Conservation (phyloP, 192 early-diverging fungal species). For the Podila epicladia region DNA sequence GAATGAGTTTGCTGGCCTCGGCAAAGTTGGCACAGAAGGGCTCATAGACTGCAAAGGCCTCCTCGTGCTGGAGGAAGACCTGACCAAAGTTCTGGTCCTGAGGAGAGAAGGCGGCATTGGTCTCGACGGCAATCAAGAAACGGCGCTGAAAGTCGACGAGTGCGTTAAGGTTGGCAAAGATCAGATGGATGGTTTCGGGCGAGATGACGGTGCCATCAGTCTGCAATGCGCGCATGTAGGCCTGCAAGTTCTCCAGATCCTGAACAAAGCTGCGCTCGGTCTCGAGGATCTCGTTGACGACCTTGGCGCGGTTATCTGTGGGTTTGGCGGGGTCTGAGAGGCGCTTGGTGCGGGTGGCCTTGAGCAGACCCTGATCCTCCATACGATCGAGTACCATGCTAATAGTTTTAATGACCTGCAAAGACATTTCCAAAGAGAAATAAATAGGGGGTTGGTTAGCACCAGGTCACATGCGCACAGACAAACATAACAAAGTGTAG, state of each 20-base stretch:
- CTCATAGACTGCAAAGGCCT: conserved; percentile 87
- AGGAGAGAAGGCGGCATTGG: conserved; percentile 70
- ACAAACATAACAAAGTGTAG: too few species aligned
- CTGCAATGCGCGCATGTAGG: conserved; percentile 77
- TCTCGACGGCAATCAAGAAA: conserved; percentile 92
- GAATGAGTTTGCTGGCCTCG: conserved; percentile 75
- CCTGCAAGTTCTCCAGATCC: conserved; percentile 85
- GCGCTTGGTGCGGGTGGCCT: conserved; percentile 49
- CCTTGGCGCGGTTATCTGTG: conserved; percentile 87
- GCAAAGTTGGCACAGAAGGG: conserved; percentile 94
- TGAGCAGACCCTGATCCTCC: conserved; percentile 70
- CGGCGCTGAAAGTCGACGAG: conserved; percentile 97
- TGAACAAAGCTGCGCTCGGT: conserved; percentile 94
- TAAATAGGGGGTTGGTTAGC: conserved; percentile 7
- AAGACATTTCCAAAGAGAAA: conserved; percentile 21
- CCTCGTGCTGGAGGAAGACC: conserved; percentile 81
- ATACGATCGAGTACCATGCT: conserved; percentile 80
- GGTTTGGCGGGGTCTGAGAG: conserved; percentile 69
- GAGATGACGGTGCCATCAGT: conserved; percentile 74
- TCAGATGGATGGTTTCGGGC: conserved; percentile 79
- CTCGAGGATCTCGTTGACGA: conserved; percentile 89
- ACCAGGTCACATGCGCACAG: neutral
- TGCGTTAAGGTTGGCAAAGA: conserved; percentile 94
- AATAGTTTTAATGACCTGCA: conserved; percentile 87
- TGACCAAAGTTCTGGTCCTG: conserved; percentile 91